These are phyloP conservation scores for Fusarium phyllophilum DNA, from an alignment of 2,329 filamentous ascomycete species.

Conservation along the genomic window DNA sequence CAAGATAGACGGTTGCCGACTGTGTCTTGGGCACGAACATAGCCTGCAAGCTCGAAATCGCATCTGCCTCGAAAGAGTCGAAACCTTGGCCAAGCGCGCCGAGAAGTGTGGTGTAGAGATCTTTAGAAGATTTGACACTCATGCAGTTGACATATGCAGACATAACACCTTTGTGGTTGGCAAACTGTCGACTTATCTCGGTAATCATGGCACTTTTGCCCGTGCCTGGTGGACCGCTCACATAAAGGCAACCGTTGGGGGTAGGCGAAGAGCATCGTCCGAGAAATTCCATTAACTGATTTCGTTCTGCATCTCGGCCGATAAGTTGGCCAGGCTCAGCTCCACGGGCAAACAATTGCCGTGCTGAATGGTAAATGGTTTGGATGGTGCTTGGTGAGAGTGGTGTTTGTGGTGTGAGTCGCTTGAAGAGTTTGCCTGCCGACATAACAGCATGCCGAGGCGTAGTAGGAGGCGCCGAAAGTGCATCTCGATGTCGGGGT, in stretches of 20 bases:
- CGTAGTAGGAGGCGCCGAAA: conserved; percentile 77
- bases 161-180: conserved; percentile 64
- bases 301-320: conserved; percentile 76
- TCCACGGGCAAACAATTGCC: conserved; percentile 86
- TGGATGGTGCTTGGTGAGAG: conserved; percentile 73
- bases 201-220: conserved; percentile 95
- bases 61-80: conserved; percentile 72
- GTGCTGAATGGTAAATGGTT: conserved; percentile 86
- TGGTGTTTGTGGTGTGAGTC: conserved; percentile 81
- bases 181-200: conserved; percentile 74
- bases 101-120: conserved; percentile 83
- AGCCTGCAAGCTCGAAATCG: conserved; percentile 73
- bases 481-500: conserved; percentile 81
- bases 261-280: conserved; percentile 67
- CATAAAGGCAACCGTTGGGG: conserved; percentile 85
- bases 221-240: conserved; percentile 94
- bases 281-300: conserved; percentile 76
- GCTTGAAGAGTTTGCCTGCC: conserved; percentile 77
- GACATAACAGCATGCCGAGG: conserved; percentile 87
- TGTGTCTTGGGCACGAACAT: conserved; percentile 75
- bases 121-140: conserved; percentile 89
- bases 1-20: conserved; percentile 72
- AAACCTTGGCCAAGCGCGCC: conserved; percentile 71
- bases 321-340: conserved; percentile 79
- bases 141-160: conserved; percentile 94